Percentiles rank a stretch among this genome's conserved stretches.
These are phyloP conservation scores for Epipyxis sp. DNA, from an alignment of 108 stramenopile species.

Conservation along the genomic window DNA sequence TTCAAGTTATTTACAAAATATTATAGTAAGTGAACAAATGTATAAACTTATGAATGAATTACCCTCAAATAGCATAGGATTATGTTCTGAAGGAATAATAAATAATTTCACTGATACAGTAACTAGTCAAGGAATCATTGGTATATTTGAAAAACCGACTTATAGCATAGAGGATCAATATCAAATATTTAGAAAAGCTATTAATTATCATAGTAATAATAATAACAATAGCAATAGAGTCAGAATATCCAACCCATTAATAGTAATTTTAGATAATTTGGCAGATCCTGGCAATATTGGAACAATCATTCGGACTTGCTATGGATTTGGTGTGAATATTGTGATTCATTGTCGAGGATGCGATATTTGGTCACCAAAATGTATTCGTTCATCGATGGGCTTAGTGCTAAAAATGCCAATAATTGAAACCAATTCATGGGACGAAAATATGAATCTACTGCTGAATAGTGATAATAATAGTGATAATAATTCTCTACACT, in stretches of 20 bases:
- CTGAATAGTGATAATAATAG: background rate
- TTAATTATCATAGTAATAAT: too few relatives aligned
- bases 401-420: background rate
- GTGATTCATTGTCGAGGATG: background rate
- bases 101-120: background rate
- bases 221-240: background rate
- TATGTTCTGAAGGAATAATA: background rate
- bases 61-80: background rate
- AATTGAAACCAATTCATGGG: background rate
- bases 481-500: background rate
- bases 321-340: background rate
- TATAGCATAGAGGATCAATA: background rate
- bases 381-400: background rate
- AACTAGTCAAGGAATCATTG: background rate
- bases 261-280: background rate
- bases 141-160: background rate
- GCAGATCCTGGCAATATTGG: constrained; percentile 11
- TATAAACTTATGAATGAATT: background rate
- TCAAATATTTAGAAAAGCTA: too few relatives aligned
- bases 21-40: background rate
- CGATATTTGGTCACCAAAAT: constrained; percentile 9
- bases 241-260: background rate
- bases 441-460: too few relatives aligned
- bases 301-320: background rate
- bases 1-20: background rate